These are phyloP conservation scores for Meredithiella fracta DNA, from an alignment of 2,329 filamentous ascomycete genomes.

Conservation along the genomic window DNA sequence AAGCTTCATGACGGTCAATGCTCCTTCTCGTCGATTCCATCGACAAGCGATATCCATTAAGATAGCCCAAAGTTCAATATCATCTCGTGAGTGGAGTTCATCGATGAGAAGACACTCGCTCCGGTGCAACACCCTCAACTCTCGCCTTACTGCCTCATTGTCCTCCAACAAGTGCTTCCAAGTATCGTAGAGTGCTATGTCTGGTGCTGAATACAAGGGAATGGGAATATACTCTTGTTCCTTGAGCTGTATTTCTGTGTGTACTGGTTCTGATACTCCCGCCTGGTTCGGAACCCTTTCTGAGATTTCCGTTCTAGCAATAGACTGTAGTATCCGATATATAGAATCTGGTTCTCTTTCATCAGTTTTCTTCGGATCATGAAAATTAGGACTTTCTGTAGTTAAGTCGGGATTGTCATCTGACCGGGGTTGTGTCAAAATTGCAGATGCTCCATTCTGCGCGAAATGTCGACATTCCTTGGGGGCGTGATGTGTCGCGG, in stretches of 20 bases:
- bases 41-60: conserved; percentile 10
- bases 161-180: conserved; percentile 8
- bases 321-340: no score
- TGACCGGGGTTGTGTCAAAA: no score
- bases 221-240: neutral
- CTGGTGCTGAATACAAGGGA: neutral
- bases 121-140: neutral
- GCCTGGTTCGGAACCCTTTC: no score
- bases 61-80: conserved; percentile 11
- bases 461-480: neutral
- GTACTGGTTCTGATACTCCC: neutral
- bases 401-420: no score
- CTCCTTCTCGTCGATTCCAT: conserved; percentile 10
- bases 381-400: no score
- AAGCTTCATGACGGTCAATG: conserved; percentile 4
- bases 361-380: no score
- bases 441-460: no score
- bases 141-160: conserved; percentile 6
- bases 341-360: no score
- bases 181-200: conserved; percentile 6
- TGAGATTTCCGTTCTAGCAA: no score
- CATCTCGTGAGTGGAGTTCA: conserved; percentile 6
- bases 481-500: neutral
- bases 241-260: neutral
- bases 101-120: conserved; percentile 7